Conservation (phyloP, 306 rosid genomes). For the Vachellia collinsii region DNA sequence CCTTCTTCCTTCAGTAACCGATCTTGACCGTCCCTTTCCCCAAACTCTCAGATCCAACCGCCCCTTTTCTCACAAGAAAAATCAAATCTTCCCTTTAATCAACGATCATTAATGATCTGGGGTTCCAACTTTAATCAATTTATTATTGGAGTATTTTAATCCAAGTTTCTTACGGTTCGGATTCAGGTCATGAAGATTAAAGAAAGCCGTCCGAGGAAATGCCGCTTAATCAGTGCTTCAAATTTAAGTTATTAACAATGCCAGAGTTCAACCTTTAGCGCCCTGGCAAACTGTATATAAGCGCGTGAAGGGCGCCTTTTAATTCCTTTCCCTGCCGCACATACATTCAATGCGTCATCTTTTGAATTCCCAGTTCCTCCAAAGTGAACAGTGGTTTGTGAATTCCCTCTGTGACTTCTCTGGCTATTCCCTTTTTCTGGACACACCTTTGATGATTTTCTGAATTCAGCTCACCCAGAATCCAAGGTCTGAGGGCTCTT, state of each 20-base stretch:
- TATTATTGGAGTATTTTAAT: neutral
- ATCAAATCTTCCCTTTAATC: neutral
- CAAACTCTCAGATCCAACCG: conserved; percentile 17
- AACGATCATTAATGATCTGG: conserved; percentile 9
- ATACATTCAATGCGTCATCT: conserved; percentile 52
- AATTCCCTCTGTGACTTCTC: neutral
- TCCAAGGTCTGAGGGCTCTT: conserved; percentile 37
- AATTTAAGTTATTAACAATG: neutral
- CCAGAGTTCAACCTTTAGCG: conserved; percentile 38
- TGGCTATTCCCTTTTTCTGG: neutral
- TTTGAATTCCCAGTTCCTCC: conserved; percentile 25
- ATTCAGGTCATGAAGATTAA: conserved; percentile 6
- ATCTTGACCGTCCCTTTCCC: conserved; percentile 38
- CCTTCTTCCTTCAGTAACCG: conserved; percentile 13
- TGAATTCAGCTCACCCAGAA: conserved; percentile 36
- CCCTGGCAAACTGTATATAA: conserved; percentile 48
- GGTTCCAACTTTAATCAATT: neutral
- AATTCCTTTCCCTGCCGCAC: conserved; percentile 7
- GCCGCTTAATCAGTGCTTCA: conserved; percentile 30
- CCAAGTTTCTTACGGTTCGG: neutral
- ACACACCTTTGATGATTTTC: conserved; percentile 25
- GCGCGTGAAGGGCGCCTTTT: conserved; percentile 36
- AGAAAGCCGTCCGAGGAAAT: neutral
- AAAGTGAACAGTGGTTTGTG: conserved; percentile 31
- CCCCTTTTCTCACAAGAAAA: neutral